Evolutionary conservation across 148 eudicot species (phyloP).

Genomic region (Simmondsia chinensis): DNA sequence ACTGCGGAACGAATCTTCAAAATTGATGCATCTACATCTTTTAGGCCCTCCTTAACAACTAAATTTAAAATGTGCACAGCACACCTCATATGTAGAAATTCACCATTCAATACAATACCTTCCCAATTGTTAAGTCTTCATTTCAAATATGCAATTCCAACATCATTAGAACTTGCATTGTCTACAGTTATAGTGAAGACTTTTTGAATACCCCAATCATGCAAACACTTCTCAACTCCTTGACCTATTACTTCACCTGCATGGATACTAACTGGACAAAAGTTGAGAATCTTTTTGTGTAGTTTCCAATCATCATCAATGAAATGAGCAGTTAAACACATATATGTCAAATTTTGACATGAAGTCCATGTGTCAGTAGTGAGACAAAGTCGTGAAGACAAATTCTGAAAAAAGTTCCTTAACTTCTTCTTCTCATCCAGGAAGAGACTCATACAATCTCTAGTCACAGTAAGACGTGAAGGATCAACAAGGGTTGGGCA

Average conservation of each 20-base stretch:
- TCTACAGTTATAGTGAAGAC: conserved; percentile 1
- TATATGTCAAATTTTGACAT: neutral
- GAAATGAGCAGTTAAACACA: neutral
- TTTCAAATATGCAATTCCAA: neutral
- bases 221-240: neutral
- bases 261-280: conserved; percentile 1
- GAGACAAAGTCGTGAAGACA: neutral
- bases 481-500: too few species aligned
- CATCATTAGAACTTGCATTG: conserved; percentile 1
- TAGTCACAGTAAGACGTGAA: too few species aligned
- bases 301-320: conserved; percentile 4
- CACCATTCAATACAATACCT: neutral
- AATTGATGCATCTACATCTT: neutral
- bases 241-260: neutral
- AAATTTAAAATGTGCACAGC: neutral
- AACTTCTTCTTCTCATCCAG: too few species aligned
- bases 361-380: conserved; percentile 5
- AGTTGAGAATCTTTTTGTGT: conserved; percentile 6
- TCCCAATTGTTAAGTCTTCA: neutral
- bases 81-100: neutral
- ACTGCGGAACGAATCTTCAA: neutral
- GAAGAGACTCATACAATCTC: too few species aligned
- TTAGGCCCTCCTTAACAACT: neutral
- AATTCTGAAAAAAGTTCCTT: too few species aligned
- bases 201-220: conserved; percentile 1